Evolutionary conservation across 345 rosid species (phyloP).

Genomic region (Eucalyptus pauciflora): DNA sequence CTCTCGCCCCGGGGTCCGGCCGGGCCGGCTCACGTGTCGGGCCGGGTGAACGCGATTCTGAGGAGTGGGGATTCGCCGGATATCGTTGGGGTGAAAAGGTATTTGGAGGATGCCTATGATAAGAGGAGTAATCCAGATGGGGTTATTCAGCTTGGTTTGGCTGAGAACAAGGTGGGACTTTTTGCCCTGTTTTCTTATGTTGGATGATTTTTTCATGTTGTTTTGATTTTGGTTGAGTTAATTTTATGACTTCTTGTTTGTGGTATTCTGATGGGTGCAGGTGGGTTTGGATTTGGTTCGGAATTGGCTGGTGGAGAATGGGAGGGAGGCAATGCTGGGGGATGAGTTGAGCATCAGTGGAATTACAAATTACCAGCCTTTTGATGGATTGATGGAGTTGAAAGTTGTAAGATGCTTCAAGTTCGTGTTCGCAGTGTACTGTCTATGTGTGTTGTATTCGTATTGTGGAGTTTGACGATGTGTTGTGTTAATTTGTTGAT

Average conservation of each 20-base stretch:
- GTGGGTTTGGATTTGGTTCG: constrained; percentile 43
- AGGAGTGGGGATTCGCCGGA: constrained; percentile 46
- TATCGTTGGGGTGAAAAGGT: constrained; percentile 38
- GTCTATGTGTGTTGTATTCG: not conserved
- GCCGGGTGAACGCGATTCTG: constrained; percentile 37
- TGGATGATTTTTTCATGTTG: not conserved
- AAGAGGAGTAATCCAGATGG: constrained; percentile 58
- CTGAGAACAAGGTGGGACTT: constrained; percentile 44
- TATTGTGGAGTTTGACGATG: not conserved
- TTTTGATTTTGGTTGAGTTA: not conserved
- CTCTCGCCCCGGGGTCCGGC: constrained; percentile 55
- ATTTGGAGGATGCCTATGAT: constrained; percentile 60
- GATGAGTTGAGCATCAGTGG: constrained; percentile 31
- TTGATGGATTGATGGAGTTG: constrained; percentile 59
- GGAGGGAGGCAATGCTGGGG: constrained; percentile 30
- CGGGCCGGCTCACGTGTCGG: constrained; percentile 49
- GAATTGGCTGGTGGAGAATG: constrained; percentile 55
- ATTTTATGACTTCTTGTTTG: not conserved
- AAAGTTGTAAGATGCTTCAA: constrained; percentile 46
- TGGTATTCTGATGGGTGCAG: constrained; percentile 3
- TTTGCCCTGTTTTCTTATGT: not conserved
- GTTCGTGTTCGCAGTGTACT: not conserved
- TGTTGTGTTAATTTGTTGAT: not conserved
- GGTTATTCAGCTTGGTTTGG: constrained; percentile 63
- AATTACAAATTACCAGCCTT: constrained; percentile 65